Base-by-base conservation (phyloP, 1,284 basidiomycete genomes). In the Amylostereum areolatum region DNA sequence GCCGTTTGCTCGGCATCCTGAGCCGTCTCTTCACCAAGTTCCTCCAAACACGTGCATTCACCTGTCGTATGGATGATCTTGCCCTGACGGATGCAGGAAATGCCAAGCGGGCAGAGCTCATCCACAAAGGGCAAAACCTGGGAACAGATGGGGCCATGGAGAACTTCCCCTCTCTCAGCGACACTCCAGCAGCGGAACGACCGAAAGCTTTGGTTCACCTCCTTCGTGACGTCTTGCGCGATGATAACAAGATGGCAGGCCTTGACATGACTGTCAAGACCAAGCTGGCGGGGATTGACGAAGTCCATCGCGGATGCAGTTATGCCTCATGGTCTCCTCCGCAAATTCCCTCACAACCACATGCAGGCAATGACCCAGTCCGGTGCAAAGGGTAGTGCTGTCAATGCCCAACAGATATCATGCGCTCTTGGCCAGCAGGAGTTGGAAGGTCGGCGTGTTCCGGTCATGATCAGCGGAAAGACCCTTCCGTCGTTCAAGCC, bases 351-450 rank as follows among this genome's bases (percentile, higher is more conserved):
- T 29, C 84, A 94, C 66, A 99, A 99, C 71, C 89, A 99, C 80
- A 99, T 99, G 97, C 96, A 99, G 69, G 87, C 90, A 56, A 99
- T 99, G 97, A 98, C 96, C 4, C 83, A 92, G 50, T 97, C 97
- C 41, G 97, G 97, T 60, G 97, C 97, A 49, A 99, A 99, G 70
- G 97, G 97, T 53, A 96, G 92, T 57, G 88, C 91, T 30, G 96
- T 99, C 68, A 99, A 99, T 61, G 96, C 93, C 7, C 89, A 93
- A 55, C 95, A 98, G 65, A 99, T 99, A 61, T 98, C 97, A 35
- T 98, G 95, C 59, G 82, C 90, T 33, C 82, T 99, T 35, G 97
- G 97, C 47, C 95, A 98, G 68, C 97, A 99, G 69, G 95, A 97
- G 57, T 76, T 99, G 39, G 97, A 99, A 71, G 97, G 97, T 60